These are phyloP conservation scores for Saprolegnia diclina DNA, from an alignment of 352 stramenopile species.

Conservation along the genomic window DNA sequence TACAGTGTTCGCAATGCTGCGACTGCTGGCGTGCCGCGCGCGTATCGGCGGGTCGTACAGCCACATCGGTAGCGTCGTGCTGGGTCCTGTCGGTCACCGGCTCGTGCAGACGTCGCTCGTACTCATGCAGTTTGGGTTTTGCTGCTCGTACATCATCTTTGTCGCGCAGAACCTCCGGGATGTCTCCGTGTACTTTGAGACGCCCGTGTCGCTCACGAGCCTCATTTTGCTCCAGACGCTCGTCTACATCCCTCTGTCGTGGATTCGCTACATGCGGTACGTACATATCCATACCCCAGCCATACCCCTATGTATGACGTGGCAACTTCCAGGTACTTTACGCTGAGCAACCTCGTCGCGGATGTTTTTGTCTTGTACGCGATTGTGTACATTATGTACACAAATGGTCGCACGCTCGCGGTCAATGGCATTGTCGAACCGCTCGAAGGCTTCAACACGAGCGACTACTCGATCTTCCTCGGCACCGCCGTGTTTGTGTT, in stretches of 20 bases:
- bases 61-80: slow-evolving; percentile 63
- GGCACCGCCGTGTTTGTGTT: slow-evolving; percentile 78
- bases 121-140: slow-evolving; percentile 78
- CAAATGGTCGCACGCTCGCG: slow-evolving; percentile 52
- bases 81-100: slow-evolving; percentile 53
- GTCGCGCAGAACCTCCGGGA: slow-evolving; percentile 71
- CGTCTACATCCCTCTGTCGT: slow-evolving; percentile 72
- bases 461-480: slow-evolving; percentile 72
- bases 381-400: slow-evolving; percentile 58
- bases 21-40: slow-evolving; percentile 59
- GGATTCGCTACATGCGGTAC: slow-evolving; percentile 84
- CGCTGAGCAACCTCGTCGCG: slow-evolving; percentile 75
- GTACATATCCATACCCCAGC: background rate
- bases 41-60: slow-evolving; percentile 72
- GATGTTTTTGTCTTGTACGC: slow-evolving; percentile 80
- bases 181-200: slow-evolving; percentile 55
- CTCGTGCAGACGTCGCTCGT: slow-evolving; percentile 81
- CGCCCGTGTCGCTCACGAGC: slow-evolving; percentile 38
- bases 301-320: background rate
- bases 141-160: slow-evolving; percentile 82
- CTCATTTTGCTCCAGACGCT: slow-evolving; percentile 70
- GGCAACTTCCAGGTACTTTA: slow-evolving; percentile 34
- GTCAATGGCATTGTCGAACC: slow-evolving; percentile 40
- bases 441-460: slow-evolving; percentile 61
- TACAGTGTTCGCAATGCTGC: slow-evolving; percentile 71